A percentile compares a stretch with the other conserved stretches of the same genome.
Conservation (phyloP, 495 filamentous ascomycete genomes). For the Cercophora newfieldiana region DNA sequence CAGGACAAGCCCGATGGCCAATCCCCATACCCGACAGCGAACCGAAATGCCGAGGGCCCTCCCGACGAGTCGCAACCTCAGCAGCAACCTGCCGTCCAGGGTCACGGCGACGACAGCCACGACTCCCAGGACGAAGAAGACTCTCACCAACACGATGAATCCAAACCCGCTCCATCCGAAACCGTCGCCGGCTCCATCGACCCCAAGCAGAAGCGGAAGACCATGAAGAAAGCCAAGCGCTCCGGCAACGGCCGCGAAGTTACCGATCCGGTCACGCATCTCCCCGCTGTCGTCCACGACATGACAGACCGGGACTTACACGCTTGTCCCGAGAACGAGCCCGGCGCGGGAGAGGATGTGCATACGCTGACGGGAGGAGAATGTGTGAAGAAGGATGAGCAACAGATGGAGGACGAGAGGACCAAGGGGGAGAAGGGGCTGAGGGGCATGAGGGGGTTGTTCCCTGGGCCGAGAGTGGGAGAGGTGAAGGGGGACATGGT, state of each 20-base stretch:
- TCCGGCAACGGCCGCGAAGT: constrained; percentile 60
- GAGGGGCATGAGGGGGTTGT: constrained; percentile 55
- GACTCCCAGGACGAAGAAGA: constrained; percentile 35
- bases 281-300: constrained; percentile 65
- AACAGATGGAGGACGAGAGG: constrained; percentile 47
- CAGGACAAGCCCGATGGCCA: constrained; percentile 35
- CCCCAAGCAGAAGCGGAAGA: constrained; percentile 59
- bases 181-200: constrained; percentile 46
- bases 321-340: constrained; percentile 54
- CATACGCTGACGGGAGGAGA: constrained; percentile 49
- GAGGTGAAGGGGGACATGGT: constrained; percentile 50
- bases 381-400: constrained; percentile 46
- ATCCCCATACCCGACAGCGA: constrained; percentile 45
- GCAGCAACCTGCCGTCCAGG: not conserved
- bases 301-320: constrained; percentile 60
- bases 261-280: constrained; percentile 72
- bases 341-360: constrained; percentile 43
- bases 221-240: constrained; percentile 56
- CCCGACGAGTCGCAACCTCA: not conserved
- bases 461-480: constrained; percentile 62
- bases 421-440: constrained; percentile 49
- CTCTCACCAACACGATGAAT: constrained; percentile 17
- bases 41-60: constrained; percentile 31
- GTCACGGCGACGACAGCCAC: constrained; percentile 46
- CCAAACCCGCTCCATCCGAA: constrained; percentile 54